Evolutionary conservation across 2,329 filamentous ascomycete genomes (phyloP).

Genomic region (Ascochyta lentis): DNA sequence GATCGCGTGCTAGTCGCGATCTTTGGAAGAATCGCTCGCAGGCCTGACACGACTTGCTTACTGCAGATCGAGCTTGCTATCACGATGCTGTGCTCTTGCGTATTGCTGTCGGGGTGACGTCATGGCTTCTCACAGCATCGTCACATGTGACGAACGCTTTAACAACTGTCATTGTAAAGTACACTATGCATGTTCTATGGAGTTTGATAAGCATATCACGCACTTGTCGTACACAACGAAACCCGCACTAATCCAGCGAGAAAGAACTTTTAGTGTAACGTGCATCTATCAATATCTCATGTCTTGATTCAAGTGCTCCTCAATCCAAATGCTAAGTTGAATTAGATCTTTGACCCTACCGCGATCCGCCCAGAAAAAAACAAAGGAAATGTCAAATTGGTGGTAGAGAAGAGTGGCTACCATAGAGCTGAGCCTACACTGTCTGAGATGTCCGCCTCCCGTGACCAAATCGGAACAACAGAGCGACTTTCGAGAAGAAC

Average conservation of each 20-base stretch:
- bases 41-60: not conserved
- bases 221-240: too few species aligned
- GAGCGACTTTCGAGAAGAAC: not conserved
- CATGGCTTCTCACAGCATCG: not conserved
- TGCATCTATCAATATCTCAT: too few species aligned
- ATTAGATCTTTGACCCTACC: not conserved
- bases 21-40: not conserved
- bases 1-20: slow-evolving; percentile 5
- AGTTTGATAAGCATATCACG: too few species aligned
- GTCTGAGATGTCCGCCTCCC: not conserved
- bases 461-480: not conserved
- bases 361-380: not conserved
- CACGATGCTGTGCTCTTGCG: not conserved
- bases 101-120: not conserved
- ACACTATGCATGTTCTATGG: too few species aligned
- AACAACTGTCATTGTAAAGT: not conserved
- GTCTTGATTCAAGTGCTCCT: not conserved
- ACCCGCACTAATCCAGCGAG: too few species aligned
- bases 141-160: not conserved
- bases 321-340: not conserved
- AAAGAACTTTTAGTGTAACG: too few species aligned
- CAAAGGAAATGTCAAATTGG: not conserved
- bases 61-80: not conserved
- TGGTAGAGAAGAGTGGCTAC: not conserved
- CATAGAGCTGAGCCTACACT: not conserved